Evolutionary conservation across 495 filamentous ascomycete species (phyloP).

Genomic region (Penicillium antarcticum): DNA sequence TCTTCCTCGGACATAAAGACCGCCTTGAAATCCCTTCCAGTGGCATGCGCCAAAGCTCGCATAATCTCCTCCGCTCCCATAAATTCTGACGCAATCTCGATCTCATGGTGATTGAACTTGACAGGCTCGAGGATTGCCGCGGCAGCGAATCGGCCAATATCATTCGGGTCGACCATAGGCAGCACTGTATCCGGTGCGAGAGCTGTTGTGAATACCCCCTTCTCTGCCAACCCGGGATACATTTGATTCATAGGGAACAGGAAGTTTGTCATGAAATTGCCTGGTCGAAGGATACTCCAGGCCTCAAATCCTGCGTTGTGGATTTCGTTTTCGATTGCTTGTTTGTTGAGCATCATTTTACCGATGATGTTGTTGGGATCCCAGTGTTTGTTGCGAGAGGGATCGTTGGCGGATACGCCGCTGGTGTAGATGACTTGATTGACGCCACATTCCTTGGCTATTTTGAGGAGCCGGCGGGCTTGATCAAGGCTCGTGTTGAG

Average conservation of each 20-base stretch:
- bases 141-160: constrained; percentile 45
- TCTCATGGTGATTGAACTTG: constrained; percentile 31
- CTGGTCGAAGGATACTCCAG: constrained; percentile 44
- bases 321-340: constrained; percentile 32
- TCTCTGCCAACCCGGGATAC: constrained; percentile 35
- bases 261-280: constrained; percentile 51
- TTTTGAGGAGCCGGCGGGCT: constrained; percentile 35
- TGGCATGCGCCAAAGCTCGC: constrained; percentile 23
- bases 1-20: constrained; percentile 40
- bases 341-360: constrained; percentile 31
- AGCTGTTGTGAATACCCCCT: constrained; percentile 30
- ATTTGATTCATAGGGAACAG: constrained; percentile 30
- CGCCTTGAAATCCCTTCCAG: constrained; percentile 28
- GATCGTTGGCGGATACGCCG: constrained; percentile 21
- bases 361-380: constrained; percentile 19
- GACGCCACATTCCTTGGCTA: constrained; percentile 40
- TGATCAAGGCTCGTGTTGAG: constrained; percentile 28
- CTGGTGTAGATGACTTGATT: constrained; percentile 42
- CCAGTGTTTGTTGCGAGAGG: constrained; percentile 22
- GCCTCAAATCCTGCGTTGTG: constrained; percentile 27
- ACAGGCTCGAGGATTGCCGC: constrained; percentile 39
- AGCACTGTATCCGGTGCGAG: constrained; percentile 28
- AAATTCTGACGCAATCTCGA: constrained; percentile 39
- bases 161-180: constrained; percentile 42
- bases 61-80: constrained; percentile 29